Evolutionary conservation across 2,329 filamentous ascomycete species (phyloP).

Genomic region (Clathrospora elynae): DNA sequence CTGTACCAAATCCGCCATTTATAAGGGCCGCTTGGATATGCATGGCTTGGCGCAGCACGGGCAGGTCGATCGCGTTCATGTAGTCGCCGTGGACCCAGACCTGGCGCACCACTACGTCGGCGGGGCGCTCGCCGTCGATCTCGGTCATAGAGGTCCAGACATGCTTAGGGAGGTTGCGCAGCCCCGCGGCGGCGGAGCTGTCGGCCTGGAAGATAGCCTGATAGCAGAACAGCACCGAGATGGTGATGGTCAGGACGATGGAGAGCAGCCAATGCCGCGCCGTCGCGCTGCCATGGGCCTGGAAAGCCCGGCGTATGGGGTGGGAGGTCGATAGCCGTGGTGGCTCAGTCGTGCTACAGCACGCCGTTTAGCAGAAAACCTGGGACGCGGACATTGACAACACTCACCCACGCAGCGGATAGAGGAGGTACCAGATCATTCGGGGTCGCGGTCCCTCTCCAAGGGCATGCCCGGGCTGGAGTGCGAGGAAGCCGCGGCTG

Average conservation of each 20-base stretch:
- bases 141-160: conserved; percentile 78
- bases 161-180: conserved; percentile 75
- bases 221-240: conserved; percentile 73
- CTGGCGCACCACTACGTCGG: conserved; percentile 79
- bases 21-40: conserved; percentile 72
- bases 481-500: conserved; percentile 15
- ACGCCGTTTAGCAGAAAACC: conserved; percentile 19
- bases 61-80: conserved; percentile 72
- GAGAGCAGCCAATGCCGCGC: conserved; percentile 75
- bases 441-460: conserved; percentile 29
- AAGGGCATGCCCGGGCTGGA: conserved; percentile 31
- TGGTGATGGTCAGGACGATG: conserved; percentile 73
- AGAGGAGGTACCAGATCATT: conserved; percentile 79
- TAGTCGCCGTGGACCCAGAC: conserved; percentile 82
- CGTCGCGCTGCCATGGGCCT: conserved; percentile 71
- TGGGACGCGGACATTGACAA: conserved; percentile 3
- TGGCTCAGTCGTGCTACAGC: conserved; percentile 71
- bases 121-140: conserved; percentile 58
- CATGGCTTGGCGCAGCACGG: conserved; percentile 69
- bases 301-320: conserved; percentile 67
- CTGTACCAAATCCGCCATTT: conserved; percentile 50
- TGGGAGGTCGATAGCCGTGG: conserved; percentile 68
- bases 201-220: conserved; percentile 77
- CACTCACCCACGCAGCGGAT: conserved; percentile 74
- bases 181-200: conserved; percentile 72